These are phyloP conservation scores for Cercophora scortea DNA, from an alignment of 495 filamentous ascomycete genomes.

Conservation along the genomic window DNA sequence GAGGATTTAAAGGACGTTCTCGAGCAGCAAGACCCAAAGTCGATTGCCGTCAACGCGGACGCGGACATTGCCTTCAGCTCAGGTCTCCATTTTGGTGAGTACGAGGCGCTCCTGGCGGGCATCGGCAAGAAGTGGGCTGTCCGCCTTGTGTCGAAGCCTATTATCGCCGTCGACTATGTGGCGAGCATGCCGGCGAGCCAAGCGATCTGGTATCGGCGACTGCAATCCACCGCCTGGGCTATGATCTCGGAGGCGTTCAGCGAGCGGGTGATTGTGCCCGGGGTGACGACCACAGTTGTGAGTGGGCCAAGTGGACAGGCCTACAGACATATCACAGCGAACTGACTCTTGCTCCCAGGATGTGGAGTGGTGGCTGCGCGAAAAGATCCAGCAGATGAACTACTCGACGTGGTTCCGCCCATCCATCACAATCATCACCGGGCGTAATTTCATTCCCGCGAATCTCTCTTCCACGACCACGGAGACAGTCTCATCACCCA, in stretches of 20 bases:
- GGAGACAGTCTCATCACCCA: not conserved
- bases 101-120: slow-evolving; percentile 18
- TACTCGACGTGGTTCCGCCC: slow-evolving; percentile 45
- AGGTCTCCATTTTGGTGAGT: slow-evolving; percentile 38
- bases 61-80: slow-evolving; percentile 32
- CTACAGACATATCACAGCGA: not conserved
- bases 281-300: slow-evolving; percentile 32
- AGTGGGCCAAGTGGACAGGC: not conserved
- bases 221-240: slow-evolving; percentile 41
- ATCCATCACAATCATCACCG: slow-evolving; percentile 27
- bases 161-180: slow-evolving; percentile 38
- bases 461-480: slow-evolving; percentile 3
- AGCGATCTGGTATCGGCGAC: slow-evolving; percentile 31
- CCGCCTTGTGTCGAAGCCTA: slow-evolving; percentile 27
- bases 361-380: slow-evolving; percentile 41
- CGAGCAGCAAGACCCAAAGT: slow-evolving; percentile 17
- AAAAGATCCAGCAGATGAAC: slow-evolving; percentile 35
- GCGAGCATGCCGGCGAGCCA: slow-evolving; percentile 31
- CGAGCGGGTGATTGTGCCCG: slow-evolving; percentile 33
- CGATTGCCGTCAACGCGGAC: slow-evolving; percentile 35
- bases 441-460: slow-evolving; percentile 3
- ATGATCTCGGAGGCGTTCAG: slow-evolving; percentile 40
- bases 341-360: slow-evolving; percentile 17
- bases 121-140: slow-evolving; percentile 28
- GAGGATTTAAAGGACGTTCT: slow-evolving; percentile 22